These are phyloP conservation scores for Penicillium occitanis DNA, from an alignment of 2,329 filamentous ascomycete species.

Conservation along the genomic window DNA sequence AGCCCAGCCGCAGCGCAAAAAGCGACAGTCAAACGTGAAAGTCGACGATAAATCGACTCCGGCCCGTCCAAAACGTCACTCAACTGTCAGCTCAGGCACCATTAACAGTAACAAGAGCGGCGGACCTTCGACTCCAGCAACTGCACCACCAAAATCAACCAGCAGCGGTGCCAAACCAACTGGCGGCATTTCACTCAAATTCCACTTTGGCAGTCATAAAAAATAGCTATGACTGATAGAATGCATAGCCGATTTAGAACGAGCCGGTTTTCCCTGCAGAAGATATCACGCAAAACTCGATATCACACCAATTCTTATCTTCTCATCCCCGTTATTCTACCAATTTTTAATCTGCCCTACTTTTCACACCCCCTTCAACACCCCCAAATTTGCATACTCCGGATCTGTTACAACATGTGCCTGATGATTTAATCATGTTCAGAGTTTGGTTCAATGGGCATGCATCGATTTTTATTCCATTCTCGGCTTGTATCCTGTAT, in stretches of 20 bases:
- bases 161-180: neutral
- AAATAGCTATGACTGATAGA: neutral
- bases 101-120: neutral
- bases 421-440: neutral
- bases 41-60: neutral
- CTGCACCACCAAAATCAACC: neutral
- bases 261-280: neutral
- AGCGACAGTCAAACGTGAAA: slow-evolving; percentile 13
- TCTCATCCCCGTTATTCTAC: neutral
- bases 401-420: slow-evolving; percentile 7
- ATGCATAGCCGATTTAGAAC: neutral
- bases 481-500: neutral
- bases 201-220: neutral
- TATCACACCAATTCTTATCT: slow-evolving; percentile 13
- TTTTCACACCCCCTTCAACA: neutral
- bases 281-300: slow-evolving; percentile 30
- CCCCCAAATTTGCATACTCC: neutral
- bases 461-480: neutral
- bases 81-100: neutral
- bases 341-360: neutral
- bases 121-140: slow-evolving; percentile 1
- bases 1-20: slow-evolving; percentile 15
- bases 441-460: neutral
- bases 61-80: slow-evolving; percentile 13
- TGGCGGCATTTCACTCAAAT: slow-evolving; percentile 4